Percentiles rank a stretch among this genome's conserved stretches.
Conservation (phyloP, 139 green algal genomes). For the Auxenochlorella pyrenoidosa region DNA sequence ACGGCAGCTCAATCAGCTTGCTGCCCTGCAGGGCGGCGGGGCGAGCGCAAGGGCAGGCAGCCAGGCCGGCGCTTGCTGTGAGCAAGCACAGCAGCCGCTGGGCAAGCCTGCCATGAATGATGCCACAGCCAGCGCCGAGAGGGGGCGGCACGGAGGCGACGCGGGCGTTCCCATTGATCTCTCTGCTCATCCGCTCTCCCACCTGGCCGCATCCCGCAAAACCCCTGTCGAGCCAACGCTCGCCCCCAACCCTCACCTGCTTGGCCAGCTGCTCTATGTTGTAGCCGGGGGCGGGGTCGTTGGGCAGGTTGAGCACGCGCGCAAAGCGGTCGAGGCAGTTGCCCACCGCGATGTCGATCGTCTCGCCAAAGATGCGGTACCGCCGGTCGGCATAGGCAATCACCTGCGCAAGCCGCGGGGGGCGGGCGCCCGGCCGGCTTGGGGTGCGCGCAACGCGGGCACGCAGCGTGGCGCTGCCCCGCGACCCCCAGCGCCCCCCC, state of each 20-base stretch:
- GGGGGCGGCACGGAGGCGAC: too few relatives aligned
- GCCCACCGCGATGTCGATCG: conserved; percentile 94
- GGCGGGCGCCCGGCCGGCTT: too few relatives aligned
- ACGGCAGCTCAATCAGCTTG: conserved; percentile 87
- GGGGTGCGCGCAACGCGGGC: too few relatives aligned
- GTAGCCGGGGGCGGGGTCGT: conserved; percentile 87
- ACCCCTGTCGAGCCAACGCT: background rate
- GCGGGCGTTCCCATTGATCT: too few relatives aligned
- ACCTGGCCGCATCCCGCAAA: background rate
- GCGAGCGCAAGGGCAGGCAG: background rate
- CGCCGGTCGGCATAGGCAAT: conserved; percentile 86
- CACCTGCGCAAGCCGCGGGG: conserved; percentile 59
- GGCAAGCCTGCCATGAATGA: too few relatives aligned
- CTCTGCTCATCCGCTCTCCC: too few relatives aligned
- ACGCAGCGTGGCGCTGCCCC: too few relatives aligned
- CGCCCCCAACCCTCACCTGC: too few relatives aligned
- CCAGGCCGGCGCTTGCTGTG: too few relatives aligned
- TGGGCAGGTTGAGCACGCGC: conserved; percentile 76
- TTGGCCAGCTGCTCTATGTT: conserved; percentile 98
- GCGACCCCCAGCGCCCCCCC: too few relatives aligned
- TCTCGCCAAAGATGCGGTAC: conserved; percentile 96
- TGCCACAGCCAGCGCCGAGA: too few relatives aligned
- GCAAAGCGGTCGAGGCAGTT: conserved; percentile 95
- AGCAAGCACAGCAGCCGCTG: too few relatives aligned
- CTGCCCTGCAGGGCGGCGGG: conserved; percentile 35